Percentiles rank a stretch among this genome's conserved stretches.
These are phyloP conservation scores for Sordariomycetes sp. DNA, from an alignment of 2,329 filamentous ascomycete genomes.

Conservation along the genomic window DNA sequence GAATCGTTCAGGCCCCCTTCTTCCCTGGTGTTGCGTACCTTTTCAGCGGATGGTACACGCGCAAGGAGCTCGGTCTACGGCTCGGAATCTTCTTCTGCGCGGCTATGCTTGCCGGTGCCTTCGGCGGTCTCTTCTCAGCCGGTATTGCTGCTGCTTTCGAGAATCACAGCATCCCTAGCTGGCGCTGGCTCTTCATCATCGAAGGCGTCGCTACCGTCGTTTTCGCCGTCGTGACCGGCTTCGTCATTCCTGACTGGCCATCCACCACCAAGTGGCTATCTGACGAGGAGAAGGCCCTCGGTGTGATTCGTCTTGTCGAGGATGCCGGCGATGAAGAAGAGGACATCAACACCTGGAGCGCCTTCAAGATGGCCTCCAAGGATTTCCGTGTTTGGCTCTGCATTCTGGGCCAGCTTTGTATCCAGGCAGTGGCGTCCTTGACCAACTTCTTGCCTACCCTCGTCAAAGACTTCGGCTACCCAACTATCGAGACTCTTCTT, in stretches of 20 bases:
- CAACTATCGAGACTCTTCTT: constrained; percentile 15
- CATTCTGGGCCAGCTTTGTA: constrained; percentile 14
- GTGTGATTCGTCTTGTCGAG: constrained; percentile 51
- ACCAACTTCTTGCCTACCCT: constrained; percentile 22
- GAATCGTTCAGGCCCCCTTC: constrained; percentile 9
- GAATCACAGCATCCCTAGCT: constrained; percentile 17
- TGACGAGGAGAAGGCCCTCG: constrained; percentile 43
- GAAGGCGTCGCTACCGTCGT: constrained; percentile 57
- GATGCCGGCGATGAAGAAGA: constrained; percentile 50
- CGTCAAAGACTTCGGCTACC: constrained; percentile 16
- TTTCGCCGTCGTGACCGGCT: constrained; percentile 46
- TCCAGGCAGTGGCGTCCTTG: constrained; percentile 18
- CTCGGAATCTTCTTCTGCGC: constrained; percentile 22
- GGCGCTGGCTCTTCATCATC: constrained; percentile 49
- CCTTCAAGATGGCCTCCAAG: constrained; percentile 16
- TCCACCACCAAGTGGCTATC: constrained; percentile 30
- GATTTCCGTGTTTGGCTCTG: constrained; percentile 17
- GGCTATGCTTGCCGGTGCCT: constrained; percentile 26
- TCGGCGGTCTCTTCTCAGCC: constrained; percentile 32
- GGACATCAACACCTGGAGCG: constrained; percentile 10
- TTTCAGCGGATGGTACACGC: constrained; percentile 17
- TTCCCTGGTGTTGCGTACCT: constrained; percentile 18
- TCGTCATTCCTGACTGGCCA: constrained; percentile 36
- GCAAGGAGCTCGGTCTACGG: constrained; percentile 14
- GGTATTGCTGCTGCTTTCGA: constrained; percentile 22